Percentiles rank a stretch among this genome's conserved stretches.
These are phyloP conservation scores for Andrographis paniculata DNA, from an alignment of 305 asterid genomes.

Conservation along the genomic window DNA sequence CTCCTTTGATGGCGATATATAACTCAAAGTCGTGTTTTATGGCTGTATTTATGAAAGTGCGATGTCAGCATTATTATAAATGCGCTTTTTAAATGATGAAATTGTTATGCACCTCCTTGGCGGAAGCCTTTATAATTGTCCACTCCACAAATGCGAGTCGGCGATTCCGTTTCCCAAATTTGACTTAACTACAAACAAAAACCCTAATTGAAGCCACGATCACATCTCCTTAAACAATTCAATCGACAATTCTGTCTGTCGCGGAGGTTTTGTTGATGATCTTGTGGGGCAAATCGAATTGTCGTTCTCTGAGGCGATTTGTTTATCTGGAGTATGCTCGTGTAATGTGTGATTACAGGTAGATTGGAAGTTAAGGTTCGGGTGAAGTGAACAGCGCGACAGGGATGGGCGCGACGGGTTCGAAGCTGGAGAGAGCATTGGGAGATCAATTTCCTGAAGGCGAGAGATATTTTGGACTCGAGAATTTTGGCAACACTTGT, in stretches of 20 bases:
- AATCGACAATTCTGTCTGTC: too few relatives aligned
- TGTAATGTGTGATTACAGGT: not conserved
- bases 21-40: not conserved
- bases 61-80: not conserved
- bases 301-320: not conserved
- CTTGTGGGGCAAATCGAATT: not conserved
- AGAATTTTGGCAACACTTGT: constrained; percentile 61
- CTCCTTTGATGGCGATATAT: not conserved
- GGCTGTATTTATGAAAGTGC: not conserved
- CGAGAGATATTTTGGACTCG: constrained; percentile 54
- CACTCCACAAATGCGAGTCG: too few relatives aligned
- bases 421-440: constrained; percentile 54
- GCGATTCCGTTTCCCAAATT: not conserved
- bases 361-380: constrained; percentile 3
- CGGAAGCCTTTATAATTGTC: too few relatives aligned
- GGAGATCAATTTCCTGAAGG: constrained; percentile 68
- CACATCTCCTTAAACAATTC: not conserved
- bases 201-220: not conserved
- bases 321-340: not conserved
- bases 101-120: too few relatives aligned
- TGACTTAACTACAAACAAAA: not conserved
- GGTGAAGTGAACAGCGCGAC: constrained; percentile 27
- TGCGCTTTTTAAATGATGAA: not conserved
- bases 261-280: not conserved
- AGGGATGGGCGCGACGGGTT: constrained; percentile 56